Conservation (phyloP, 148 eudicot genomes). For the Vaccinium corymbosum region DNA sequence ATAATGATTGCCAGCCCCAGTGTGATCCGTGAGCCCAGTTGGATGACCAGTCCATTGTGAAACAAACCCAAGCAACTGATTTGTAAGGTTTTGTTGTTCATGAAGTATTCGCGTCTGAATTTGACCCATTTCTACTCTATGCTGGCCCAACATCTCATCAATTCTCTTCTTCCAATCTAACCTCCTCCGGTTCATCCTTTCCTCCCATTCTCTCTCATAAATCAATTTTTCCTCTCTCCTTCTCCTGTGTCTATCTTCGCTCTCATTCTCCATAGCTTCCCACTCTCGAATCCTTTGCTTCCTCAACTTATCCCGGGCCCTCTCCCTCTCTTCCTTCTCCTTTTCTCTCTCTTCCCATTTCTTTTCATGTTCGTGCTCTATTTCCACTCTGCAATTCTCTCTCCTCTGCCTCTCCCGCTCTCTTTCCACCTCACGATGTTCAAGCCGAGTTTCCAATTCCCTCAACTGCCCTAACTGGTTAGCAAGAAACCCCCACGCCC, state of each 20-base stretch:
- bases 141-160: slow-evolving; percentile 66
- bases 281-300: slow-evolving; percentile 50
- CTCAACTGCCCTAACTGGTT: slow-evolving; percentile 56
- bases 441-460: slow-evolving; percentile 68
- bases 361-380: slow-evolving; percentile 50
- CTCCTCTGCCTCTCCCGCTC: slow-evolving; percentile 61
- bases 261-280: slow-evolving; percentile 64
- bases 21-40: slow-evolving; percentile 69
- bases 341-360: slow-evolving; percentile 50
- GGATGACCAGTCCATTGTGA: slow-evolving; percentile 91
- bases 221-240: slow-evolving; percentile 55
- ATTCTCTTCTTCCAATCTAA: slow-evolving; percentile 72
- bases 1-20: slow-evolving; percentile 67
- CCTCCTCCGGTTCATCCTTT: slow-evolving; percentile 63
- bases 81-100: slow-evolving; percentile 76
- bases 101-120: slow-evolving; percentile 72
- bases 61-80: slow-evolving; percentile 68
- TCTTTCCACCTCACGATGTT: slow-evolving; percentile 64
- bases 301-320: slow-evolving; percentile 48
- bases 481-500: slow-evolving; percentile 56
- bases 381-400: slow-evolving; percentile 43
- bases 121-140: slow-evolving; percentile 72
- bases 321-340: slow-evolving; percentile 50
- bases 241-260: slow-evolving; percentile 53
- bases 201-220: slow-evolving; percentile 70